These are phyloP conservation scores for Penicillium occitanis DNA, from an alignment of 2,329 filamentous ascomycete genomes.

Conservation along the genomic window DNA sequence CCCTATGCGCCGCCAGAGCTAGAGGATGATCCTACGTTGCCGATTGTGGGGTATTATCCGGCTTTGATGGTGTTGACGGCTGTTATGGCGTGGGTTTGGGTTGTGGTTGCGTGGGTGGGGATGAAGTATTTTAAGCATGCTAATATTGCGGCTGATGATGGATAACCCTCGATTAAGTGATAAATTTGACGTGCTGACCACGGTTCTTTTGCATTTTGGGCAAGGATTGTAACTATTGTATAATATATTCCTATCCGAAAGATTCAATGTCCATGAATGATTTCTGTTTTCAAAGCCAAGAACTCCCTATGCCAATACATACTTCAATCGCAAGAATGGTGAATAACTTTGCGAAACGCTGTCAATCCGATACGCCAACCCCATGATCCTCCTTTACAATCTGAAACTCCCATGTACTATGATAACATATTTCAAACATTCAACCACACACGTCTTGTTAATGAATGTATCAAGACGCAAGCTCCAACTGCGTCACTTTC, in stretches of 20 bases:
- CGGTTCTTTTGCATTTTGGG: not conserved
- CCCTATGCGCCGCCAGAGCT: conserved; percentile 93
- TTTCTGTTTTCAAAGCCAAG: not conserved
- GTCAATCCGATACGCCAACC: not conserved
- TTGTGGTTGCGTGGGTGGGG: conserved; percentile 93
- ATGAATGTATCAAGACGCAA: conserved; percentile 14
- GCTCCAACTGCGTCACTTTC: conserved; percentile 22
- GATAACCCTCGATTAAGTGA: conserved; percentile 19
- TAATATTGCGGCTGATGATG: conserved; percentile 71
- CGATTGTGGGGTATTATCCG: conserved; percentile 96
- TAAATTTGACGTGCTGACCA: not conserved
- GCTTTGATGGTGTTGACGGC: conserved; percentile 87
- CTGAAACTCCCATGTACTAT: not conserved
- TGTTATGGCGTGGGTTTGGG: conserved; percentile 99
- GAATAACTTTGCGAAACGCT: not conserved
- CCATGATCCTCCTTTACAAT: not conserved
- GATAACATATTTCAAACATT: not conserved
- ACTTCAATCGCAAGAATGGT: not conserved
- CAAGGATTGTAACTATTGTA: not conserved
- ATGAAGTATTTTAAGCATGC: conserved; percentile 99
- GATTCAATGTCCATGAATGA: not conserved
- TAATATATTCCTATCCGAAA: not conserved
- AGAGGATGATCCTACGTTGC: conserved; percentile 89
- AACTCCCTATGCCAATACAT: not conserved
- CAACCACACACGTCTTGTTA: not conserved